phyloP scores from a whole-genome alignment of 129 eudicot species.

The Artemisia annua region DNA sequence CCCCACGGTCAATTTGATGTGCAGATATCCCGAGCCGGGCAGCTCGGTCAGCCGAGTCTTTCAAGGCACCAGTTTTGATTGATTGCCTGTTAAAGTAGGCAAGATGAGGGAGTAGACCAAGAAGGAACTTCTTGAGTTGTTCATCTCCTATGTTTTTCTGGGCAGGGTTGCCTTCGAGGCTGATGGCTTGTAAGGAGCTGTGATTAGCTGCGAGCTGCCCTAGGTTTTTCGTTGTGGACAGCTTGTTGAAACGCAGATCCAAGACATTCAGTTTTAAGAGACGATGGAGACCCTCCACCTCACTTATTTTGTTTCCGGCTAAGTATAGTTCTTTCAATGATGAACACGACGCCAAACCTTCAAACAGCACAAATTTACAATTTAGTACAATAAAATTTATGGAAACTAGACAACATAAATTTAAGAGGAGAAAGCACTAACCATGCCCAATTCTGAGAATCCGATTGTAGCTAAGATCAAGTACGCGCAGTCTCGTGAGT shows the following conservation, averaged over 20 bases:
- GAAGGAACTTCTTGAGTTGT: slow-evolving; percentile 74
- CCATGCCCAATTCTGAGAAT: slow-evolving; percentile 93
- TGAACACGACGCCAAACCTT: slow-evolving; percentile 88
- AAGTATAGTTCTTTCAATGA: slow-evolving; percentile 85
- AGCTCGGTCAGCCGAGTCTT: slow-evolving; percentile 78
- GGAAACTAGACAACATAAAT: background rate
- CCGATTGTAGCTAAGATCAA: slow-evolving; percentile 94
- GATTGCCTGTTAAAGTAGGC: slow-evolving; percentile 76
- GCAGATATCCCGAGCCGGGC: slow-evolving; percentile 65
- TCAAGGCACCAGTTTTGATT: slow-evolving; percentile 61
- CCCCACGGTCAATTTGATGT: slow-evolving; percentile 68
- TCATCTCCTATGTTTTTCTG: slow-evolving; percentile 95
- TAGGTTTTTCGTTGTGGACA: slow-evolving; percentile 78
- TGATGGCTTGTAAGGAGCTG: slow-evolving; percentile 87
- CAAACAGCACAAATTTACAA: slow-evolving; percentile 7
- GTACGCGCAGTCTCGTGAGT: slow-evolving; percentile 88
- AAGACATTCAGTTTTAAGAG: slow-evolving; percentile 80
- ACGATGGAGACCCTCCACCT: slow-evolving; percentile 96
- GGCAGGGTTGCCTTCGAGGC: slow-evolving; percentile 97
- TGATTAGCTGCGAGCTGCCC: slow-evolving; percentile 98
- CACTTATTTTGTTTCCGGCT: slow-evolving; percentile 94
- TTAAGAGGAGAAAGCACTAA: slow-evolving; percentile 24
- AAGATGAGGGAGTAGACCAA: slow-evolving; percentile 78
- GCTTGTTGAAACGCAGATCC: slow-evolving; percentile 94
- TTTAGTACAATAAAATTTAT: background rate